These are phyloP conservation scores for Ascochyta koolunga DNA, from an alignment of 2,329 filamentous ascomycete species.

Conservation along the genomic window DNA sequence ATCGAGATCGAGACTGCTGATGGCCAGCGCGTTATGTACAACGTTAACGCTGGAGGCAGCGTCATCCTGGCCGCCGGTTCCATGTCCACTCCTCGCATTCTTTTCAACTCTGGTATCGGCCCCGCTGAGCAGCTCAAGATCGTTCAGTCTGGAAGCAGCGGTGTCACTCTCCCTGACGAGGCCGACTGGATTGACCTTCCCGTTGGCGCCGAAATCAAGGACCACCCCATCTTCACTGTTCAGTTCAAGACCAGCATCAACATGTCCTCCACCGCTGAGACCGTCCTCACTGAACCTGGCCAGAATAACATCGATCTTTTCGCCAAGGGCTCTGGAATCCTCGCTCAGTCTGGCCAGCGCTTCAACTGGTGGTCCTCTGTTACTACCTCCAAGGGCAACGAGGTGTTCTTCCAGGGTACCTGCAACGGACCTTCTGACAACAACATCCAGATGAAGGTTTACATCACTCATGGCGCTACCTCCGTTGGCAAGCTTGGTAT, in stretches of 20 bases:
- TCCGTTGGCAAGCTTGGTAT: slow-evolving; percentile 63
- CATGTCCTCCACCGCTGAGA: slow-evolving; percentile 27
- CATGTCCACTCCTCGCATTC: slow-evolving; percentile 70
- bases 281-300: slow-evolving; percentile 36
- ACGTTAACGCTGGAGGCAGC: slow-evolving; percentile 64
- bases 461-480: slow-evolving; percentile 67
- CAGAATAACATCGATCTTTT: slow-evolving; percentile 41
- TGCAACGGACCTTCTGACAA: slow-evolving; percentile 50
- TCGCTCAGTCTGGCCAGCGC: slow-evolving; percentile 56
- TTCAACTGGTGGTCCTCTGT: slow-evolving; percentile 57
- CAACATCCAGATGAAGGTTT: slow-evolving; percentile 51
- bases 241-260: slow-evolving; percentile 37
- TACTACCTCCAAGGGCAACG: slow-evolving; percentile 49
- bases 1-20: slow-evolving; percentile 60
- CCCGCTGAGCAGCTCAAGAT: slow-evolving; percentile 57
- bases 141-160: slow-evolving; percentile 50
- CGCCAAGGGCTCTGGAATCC: slow-evolving; percentile 47
- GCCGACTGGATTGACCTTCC: slow-evolving; percentile 58
- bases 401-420: slow-evolving; percentile 53
- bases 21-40: slow-evolving; percentile 55
- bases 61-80: slow-evolving; percentile 71
- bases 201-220: slow-evolving; percentile 53
- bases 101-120: slow-evolving; percentile 72
- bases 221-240: slow-evolving; percentile 47
- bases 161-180: slow-evolving; percentile 50